These are phyloP conservation scores for Ophiocordyceps camponoti-floridani DNA, from an alignment of 2,329 filamentous ascomycete genomes.

Conservation along the genomic window DNA sequence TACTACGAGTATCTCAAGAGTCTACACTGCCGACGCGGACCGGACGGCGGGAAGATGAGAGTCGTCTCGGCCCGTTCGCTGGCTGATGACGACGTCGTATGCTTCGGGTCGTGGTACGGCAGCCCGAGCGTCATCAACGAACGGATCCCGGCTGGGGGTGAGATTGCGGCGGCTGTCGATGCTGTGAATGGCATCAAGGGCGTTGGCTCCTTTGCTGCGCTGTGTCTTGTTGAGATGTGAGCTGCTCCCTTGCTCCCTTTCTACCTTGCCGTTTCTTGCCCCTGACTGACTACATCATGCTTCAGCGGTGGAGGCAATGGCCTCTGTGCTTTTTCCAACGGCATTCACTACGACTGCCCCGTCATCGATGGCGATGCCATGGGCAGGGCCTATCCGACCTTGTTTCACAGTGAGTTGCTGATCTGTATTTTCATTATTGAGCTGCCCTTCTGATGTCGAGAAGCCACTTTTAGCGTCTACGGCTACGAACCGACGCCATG, in stretches of 20 bases:
- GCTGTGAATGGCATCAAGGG: conserved; percentile 12
- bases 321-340: conserved; percentile 14
- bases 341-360: conserved; percentile 17
- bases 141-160: not conserved
- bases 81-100: conserved; percentile 18
- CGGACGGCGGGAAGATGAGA: conserved; percentile 16
- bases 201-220: conserved; percentile 13
- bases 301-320: conserved; percentile 20
- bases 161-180: conserved; percentile 3
- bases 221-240: conserved; percentile 20
- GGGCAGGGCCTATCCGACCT: conserved; percentile 20
- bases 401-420: conserved; percentile 12
- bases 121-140: conserved; percentile 1
- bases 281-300: not conserved
- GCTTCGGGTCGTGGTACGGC: conserved; percentile 4
- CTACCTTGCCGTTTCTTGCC: no score
- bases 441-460: not conserved
- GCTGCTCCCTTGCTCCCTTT: conserved; percentile 1
- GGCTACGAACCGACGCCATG: conserved; percentile 18
- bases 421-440: not conserved
- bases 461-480: conserved; percentile 20
- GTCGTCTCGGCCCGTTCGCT: conserved; percentile 19
- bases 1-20: conserved; percentile 26
- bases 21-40: conserved; percentile 17
- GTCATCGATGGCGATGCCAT: conserved; percentile 19